A percentile compares a stretch with the other conserved stretches of the same genome.
These are phyloP conservation scores for Cyclocybe aegerita DNA, from an alignment of 768 basidiomycete genomes.

Conservation along the genomic window DNA sequence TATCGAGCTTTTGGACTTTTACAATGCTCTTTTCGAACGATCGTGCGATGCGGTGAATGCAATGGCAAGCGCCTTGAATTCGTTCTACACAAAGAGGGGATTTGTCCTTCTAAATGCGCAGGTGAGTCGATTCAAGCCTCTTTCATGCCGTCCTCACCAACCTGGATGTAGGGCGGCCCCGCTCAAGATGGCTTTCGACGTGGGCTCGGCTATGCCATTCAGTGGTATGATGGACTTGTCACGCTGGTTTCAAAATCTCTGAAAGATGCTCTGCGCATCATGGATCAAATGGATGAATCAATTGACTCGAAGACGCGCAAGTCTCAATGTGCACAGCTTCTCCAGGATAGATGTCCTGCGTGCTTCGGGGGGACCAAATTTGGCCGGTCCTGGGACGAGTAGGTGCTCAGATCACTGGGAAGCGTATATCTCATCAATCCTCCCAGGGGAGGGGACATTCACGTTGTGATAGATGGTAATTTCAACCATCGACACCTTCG, in stretches of 20 bases:
- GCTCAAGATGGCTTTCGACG: too few relatives aligned
- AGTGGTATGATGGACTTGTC: constrained; percentile 14
- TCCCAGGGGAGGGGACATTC: constrained; percentile 35
- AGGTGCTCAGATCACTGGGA: constrained; percentile 4
- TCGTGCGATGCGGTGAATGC: too few relatives aligned
- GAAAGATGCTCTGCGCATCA: constrained; percentile 2
- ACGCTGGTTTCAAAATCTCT: constrained; percentile 8
- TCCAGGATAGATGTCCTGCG: constrained; percentile 29
- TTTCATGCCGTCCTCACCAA: too few relatives aligned
- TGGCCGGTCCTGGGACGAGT: constrained; percentile 21
- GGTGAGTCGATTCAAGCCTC: too few relatives aligned
- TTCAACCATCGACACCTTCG: constrained; percentile 36
- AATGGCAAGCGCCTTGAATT: too few relatives aligned
- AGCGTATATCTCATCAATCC: neutral
- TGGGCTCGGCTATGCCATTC: constrained; percentile 13
- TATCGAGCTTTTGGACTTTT: too few relatives aligned
- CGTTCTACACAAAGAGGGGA: too few relatives aligned
- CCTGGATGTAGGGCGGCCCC: too few relatives aligned
- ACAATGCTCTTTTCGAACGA: too few relatives aligned
- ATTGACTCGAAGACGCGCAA: neutral
- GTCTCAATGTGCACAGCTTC: constrained; percentile 16
- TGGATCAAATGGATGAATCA: neutral
- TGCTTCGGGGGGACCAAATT: constrained; percentile 29
- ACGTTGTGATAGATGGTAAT: constrained; percentile 35
- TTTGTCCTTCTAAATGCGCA: too few relatives aligned